phyloP scores from a whole-genome alignment of 345 rosid genomes.

The Odontarrhena argentea region DNA sequence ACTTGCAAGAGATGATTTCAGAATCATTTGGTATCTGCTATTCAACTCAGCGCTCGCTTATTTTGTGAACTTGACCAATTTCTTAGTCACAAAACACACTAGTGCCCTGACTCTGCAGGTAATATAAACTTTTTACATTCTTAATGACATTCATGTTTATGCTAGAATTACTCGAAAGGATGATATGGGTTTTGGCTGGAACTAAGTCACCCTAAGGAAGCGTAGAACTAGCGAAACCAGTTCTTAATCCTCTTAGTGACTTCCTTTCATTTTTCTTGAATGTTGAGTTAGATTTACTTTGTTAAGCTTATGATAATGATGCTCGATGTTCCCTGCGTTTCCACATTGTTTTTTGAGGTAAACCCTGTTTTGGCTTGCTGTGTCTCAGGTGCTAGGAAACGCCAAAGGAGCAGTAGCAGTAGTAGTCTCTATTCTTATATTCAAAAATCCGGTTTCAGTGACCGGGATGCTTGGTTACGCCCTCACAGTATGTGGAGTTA shows the following conservation, averaged over 20 bases:
- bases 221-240: not conserved
- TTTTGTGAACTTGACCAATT: constrained; percentile 95
- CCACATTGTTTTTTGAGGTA: not conserved
- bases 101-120: constrained; percentile 99
- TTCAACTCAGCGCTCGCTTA: constrained; percentile 95
- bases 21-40: constrained; percentile 88
- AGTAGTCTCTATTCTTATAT: constrained; percentile 91
- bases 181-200: not conserved
- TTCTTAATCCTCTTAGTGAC: not conserved
- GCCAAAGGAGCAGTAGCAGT: constrained; percentile 99
- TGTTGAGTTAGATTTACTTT: constrained; percentile 4
- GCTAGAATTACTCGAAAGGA: not conserved
- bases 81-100: constrained; percentile 98
- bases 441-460: constrained; percentile 94
- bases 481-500: constrained; percentile 89
- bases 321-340: not conserved
- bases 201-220: constrained; percentile 6
- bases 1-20: constrained; percentile 88
- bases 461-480: constrained; percentile 97
- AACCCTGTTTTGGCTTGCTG: not conserved
- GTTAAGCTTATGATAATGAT: not conserved
- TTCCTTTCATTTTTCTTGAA: not conserved
- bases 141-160: not conserved
- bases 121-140: constrained; percentile 3
- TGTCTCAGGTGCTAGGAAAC: constrained; percentile 87